phyloP scores from a whole-genome alignment of 306 rosid genomes.

The Pachyrhizus erosus region DNA sequence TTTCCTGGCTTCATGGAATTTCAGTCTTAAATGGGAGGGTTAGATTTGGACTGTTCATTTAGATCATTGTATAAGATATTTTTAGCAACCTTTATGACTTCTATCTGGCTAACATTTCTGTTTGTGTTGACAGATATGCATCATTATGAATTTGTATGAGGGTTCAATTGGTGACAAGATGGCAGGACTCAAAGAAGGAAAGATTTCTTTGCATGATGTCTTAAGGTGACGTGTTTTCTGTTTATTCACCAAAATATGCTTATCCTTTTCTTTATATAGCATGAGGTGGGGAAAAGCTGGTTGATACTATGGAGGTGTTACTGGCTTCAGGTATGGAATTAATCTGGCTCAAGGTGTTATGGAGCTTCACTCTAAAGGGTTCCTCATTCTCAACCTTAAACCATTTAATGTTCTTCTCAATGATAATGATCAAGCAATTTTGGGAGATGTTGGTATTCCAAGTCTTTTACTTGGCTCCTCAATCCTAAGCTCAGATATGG shows the following conservation, averaged over 20 bases:
- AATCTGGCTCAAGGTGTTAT: constrained; percentile 70
- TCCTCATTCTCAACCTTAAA: constrained; percentile 81
- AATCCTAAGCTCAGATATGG: constrained; percentile 58
- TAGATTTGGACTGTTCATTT: constrained; percentile 39
- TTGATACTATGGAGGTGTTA: constrained; percentile 35
- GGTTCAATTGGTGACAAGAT: constrained; percentile 93
- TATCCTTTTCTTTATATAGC: constrained; percentile 16
- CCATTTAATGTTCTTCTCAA: constrained; percentile 74
- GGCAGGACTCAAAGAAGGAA: constrained; percentile 78
- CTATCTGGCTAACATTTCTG: constrained; percentile 28
- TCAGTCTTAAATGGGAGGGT: constrained; percentile 85
- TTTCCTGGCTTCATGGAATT: constrained; percentile 73
- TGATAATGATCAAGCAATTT: constrained; percentile 73
- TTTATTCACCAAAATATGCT: constrained; percentile 23
- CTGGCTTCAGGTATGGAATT: constrained; percentile 79
- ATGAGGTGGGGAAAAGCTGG: no score
- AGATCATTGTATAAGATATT: constrained; percentile 3
- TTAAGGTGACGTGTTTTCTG: constrained; percentile 66
- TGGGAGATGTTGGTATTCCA: constrained; percentile 93
- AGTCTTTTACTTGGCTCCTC: constrained; percentile 70
- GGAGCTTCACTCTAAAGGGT: constrained; percentile 76
- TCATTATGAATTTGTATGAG: constrained; percentile 80
- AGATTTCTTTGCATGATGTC: constrained; percentile 67
- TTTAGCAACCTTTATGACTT: constrained; percentile 23
- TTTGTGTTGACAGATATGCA: constrained; percentile 64